Conservation (phyloP, 2,329 filamentous ascomycete species). For the Claviceps arundinis region DNA sequence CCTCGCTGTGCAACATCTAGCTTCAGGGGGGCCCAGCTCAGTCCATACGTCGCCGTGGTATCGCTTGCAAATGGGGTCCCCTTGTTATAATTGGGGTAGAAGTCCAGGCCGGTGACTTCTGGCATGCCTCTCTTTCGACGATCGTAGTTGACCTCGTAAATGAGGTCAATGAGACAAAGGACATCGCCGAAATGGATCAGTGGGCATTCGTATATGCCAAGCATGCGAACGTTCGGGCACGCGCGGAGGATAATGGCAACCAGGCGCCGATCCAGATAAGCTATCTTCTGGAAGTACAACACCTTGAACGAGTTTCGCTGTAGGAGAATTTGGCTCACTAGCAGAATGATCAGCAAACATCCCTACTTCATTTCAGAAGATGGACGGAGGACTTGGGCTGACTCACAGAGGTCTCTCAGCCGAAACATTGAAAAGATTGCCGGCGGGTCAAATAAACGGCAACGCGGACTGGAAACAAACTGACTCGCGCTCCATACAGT, state of each 20-base stretch:
- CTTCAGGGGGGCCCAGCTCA: constrained; percentile 14
- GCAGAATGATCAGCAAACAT: neutral
- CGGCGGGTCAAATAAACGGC: constrained; percentile 6
- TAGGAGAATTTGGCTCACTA: constrained; percentile 14
- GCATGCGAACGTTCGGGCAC: constrained; percentile 17
- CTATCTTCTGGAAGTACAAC: constrained; percentile 18
- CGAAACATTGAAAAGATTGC: constrained; percentile 5
- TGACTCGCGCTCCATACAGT: constrained; percentile 9
- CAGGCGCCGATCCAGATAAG: constrained; percentile 20
- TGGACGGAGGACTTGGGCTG: neutral
- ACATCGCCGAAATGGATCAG: constrained; percentile 24
- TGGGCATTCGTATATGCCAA: constrained; percentile 25
- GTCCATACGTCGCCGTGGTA: constrained; percentile 14
- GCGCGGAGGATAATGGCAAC: constrained; percentile 22
- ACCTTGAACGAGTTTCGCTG: constrained; percentile 11
- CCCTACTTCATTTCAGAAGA: neutral
- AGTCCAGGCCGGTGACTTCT: constrained; percentile 17
- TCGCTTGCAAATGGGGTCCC: constrained; percentile 12
- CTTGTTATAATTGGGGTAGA: constrained; percentile 19
- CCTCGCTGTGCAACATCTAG: constrained; percentile 20
- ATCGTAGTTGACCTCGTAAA: constrained; percentile 20
- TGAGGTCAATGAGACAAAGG: constrained; percentile 20
- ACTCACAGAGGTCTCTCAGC: constrained; percentile 14
- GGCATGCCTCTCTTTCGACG: constrained; percentile 8
- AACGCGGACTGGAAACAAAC: constrained; percentile 4